A percentile compares a stretch with the other conserved stretches of the same genome.
These are phyloP conservation scores for Scutellaria baicalensis DNA, from an alignment of 257 asterid species.

Conservation along the genomic window DNA sequence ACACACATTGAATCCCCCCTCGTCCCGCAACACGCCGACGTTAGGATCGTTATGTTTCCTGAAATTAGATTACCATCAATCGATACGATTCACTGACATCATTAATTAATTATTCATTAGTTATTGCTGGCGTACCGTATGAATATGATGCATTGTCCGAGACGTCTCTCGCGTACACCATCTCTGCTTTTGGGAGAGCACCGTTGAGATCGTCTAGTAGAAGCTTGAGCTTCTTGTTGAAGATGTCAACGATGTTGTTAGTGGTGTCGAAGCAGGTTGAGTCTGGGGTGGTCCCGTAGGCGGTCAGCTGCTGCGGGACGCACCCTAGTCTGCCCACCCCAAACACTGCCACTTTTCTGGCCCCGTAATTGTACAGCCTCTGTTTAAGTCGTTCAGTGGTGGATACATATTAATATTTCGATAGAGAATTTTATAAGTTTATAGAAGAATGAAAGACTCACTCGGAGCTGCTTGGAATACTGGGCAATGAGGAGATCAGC, in stretches of 20 bases:
- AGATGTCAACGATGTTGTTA: conserved; percentile 16
- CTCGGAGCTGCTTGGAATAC: conserved; percentile 28
- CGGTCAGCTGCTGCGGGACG: conserved; percentile 18
- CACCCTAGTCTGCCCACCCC: conserved; percentile 36
- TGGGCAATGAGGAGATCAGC: conserved; percentile 17
- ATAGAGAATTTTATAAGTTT: background rate
- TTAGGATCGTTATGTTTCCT: conserved; percentile 1
- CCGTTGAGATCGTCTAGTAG: conserved; percentile 21
- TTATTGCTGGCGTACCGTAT: no score
- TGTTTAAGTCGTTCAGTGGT: background rate
- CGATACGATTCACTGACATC: no score
- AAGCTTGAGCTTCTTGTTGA: conserved; percentile 18
- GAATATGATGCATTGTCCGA: background rate
- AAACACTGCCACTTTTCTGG: conserved; percentile 37
- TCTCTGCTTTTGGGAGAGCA: conserved; percentile 18
- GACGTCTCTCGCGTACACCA: conserved; percentile 1
- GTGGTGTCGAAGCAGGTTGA: conserved; percentile 30
- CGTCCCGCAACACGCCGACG: background rate
- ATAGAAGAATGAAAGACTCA: background rate
- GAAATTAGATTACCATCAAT: background rate
- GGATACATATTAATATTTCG: background rate
- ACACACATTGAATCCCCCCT: background rate
- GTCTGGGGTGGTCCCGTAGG: conserved; percentile 18
- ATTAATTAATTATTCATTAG: no score
- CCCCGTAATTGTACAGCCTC: conserved; percentile 39